Base-by-base conservation (phyloP, 2,329 filamentous ascomycete species). In the Penicillium aurantiogriseum region DNA sequence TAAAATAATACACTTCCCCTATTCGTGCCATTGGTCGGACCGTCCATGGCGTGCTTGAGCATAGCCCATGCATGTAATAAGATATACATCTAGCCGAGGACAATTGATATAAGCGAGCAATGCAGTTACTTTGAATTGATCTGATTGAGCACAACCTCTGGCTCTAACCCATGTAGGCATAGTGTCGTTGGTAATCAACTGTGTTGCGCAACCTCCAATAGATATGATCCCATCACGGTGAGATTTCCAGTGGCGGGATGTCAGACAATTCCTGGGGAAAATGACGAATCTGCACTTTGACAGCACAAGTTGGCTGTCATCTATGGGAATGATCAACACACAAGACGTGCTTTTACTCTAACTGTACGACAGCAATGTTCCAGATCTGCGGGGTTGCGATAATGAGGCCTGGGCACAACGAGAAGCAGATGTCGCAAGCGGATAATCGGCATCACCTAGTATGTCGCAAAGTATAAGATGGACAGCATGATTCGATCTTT, bases 201-300 rank as follows among this genome's bases (percentile, higher is more conserved):
- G 23, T 43, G 43, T 62, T 60, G 55, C 61, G 56, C 43, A 56
- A 63, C 47, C 40, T 39, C 27, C 29, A 39, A 5, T 29, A 7
- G 23, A 35, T 7, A 55, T 59, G 54, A 31, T 31, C 23, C 47
- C 45, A 58, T 61, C 23, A n/a, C 21, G 19, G 9, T 29, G 25
- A 7, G 23, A 11, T n/a, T 29, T 39, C 50, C 23, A 43, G 33
- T 58, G 57, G 51, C 43, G 56, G 51, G 17, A 59, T 60, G 50
- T 66, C 29, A 57, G 56, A 57, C 39, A 44, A 66, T 62, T 40
- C 19, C n/a, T 13, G 35, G 42, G 42, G 42, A 19, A n/a, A 19
- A 63, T 64, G 49, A 54, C 60, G 54, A 55, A 42, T 47, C 4
- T 27, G 5, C 29, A 46, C 6, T 25, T 7, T 46, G 31, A 55